A percentile compares a stretch with the other conserved stretches of the same genome.
phyloP scores from a whole-genome alignment of 805 yeast species.

The Ogataea dorogensis region DNA sequence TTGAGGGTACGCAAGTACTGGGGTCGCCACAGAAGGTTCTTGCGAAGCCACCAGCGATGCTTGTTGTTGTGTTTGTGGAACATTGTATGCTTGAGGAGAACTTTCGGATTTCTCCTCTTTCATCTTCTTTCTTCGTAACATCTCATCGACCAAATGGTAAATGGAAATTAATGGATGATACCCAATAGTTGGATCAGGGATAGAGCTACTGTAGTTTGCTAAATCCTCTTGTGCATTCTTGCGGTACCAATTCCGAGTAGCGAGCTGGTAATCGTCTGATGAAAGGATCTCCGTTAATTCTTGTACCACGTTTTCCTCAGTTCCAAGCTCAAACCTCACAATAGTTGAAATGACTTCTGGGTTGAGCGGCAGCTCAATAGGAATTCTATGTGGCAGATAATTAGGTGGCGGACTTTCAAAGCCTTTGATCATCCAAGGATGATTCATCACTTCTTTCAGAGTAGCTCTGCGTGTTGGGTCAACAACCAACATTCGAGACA shows the following conservation, averaged over 20 bases:
- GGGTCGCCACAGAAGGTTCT: slow-evolving; percentile 22
- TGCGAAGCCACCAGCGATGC: slow-evolving; percentile 14
- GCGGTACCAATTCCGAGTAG: slow-evolving; percentile 61
- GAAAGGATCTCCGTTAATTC: slow-evolving; percentile 57
- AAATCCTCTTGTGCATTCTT: slow-evolving; percentile 34
- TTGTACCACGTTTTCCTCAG: slow-evolving; percentile 53
- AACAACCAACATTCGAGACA: slow-evolving; percentile 89
- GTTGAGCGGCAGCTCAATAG: slow-evolving; percentile 69
- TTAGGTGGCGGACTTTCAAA: slow-evolving; percentile 70
- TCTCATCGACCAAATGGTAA: slow-evolving; percentile 83
- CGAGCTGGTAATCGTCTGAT: slow-evolving; percentile 64
- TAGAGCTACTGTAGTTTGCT: slow-evolving; percentile 23
- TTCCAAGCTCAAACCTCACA: slow-evolving; percentile 75
- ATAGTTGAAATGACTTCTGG: slow-evolving; percentile 68
- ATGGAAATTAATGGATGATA: slow-evolving; percentile 88
- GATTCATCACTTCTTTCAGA: slow-evolving; percentile 72
- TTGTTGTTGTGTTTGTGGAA: slow-evolving; percentile 18
- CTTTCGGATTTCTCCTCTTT: slow-evolving; percentile 47
- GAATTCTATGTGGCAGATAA: slow-evolving; percentile 74
- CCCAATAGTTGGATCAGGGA: slow-evolving; percentile 78
- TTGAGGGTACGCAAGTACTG: slow-evolving; percentile 35
- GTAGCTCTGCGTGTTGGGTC: slow-evolving; percentile 80
- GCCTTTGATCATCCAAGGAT: slow-evolving; percentile 95
- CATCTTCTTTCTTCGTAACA: slow-evolving; percentile 65
- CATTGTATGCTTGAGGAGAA: slow-evolving; percentile 13